Evolutionary conservation across 2,329 filamentous ascomycete genomes (phyloP), one percentile per base, ranked within the genome.

Genomic region (Fusarium sp.): DNA sequence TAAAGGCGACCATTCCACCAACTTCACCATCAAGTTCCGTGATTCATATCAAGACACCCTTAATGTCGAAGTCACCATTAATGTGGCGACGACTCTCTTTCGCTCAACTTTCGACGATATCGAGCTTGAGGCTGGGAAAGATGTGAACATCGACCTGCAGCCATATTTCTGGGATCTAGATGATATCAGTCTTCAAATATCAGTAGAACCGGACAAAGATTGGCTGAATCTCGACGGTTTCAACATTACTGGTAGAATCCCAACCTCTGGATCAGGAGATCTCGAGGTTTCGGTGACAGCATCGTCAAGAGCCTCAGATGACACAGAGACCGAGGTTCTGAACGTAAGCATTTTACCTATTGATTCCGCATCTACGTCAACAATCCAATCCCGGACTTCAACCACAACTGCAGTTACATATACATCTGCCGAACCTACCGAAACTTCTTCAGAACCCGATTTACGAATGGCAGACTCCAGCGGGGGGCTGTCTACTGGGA

Each of bases 1-100:
- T 0, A 70, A 79, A n/a, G 78, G 80, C 46, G 83, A 86, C 4
- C 78, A 80, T 44, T 85, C 87, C 5, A 80, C 83, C 26, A 89
- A 89, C 64, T 82, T 94, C 42, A 86, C 82, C 1, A 77, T 92
- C 32, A 81, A 78, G 11, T 87, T 87, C 9, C 81, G 76, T 11
- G 89, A 91, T 71, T 74, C 76, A 11, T 85, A 83, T 62, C 83
- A 85, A 12, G 85, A 91, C 68, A 77, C 76, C 12, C 85, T 90
- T 5, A 82, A 80, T 36, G 80, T 87, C 3, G 79, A 84, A 13
- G 74, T 89, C 32, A 71, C 74, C 13, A 58, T 79, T 15, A 75
- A 75, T 28, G 67, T 80, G 5, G 72, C 70, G 6, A 73, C 76
- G 3, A 68, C 71, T 12, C 65, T 83, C 3, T 82, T 85, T 61